These are phyloP conservation scores for Diaporthe aspalathi DNA, from an alignment of 2,329 filamentous ascomycete genomes.

Conservation along the genomic window DNA sequence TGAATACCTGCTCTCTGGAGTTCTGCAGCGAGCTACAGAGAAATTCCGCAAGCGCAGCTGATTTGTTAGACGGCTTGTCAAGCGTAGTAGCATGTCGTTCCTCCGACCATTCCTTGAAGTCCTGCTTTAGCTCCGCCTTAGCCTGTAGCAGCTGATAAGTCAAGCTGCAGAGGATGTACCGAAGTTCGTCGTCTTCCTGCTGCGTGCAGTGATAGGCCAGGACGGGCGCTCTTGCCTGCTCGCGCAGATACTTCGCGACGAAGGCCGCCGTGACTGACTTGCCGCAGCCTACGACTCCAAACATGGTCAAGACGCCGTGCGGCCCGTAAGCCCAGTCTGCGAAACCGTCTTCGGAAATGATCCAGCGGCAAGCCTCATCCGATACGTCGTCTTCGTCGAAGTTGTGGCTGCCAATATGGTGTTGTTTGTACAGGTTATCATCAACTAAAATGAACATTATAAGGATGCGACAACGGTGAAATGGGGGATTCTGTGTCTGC, in stretches of 20 bases:
- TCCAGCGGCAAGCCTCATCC: slow-evolving; percentile 9
- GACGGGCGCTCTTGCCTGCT: neutral
- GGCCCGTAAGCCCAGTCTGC: neutral
- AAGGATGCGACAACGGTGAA: neutral
- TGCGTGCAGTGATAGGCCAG: neutral
- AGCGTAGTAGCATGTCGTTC: neutral
- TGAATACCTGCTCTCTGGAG: neutral
- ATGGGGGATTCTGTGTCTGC: accelerated
- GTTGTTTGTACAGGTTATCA: slow-evolving; percentile 8
- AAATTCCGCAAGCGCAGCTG: neutral
- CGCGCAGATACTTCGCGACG: neutral
- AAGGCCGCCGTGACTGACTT: slow-evolving; percentile 1
- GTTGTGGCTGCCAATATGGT: neutral
- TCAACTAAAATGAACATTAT: neutral
- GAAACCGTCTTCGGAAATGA: neutral
- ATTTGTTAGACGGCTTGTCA: neutral
- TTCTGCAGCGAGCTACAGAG: neutral
- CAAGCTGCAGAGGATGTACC: neutral
- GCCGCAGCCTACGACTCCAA: slow-evolving; percentile 4
- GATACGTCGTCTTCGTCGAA: neutral
- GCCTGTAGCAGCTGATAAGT: slow-evolving; percentile 2
- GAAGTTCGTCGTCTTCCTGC: neutral
- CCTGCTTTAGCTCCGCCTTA: neutral
- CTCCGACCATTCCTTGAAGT: slow-evolving; percentile 6
- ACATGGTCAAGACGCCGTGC: slow-evolving; percentile 5